Conservation (phyloP, 495 filamentous ascomycete genomes). For the Trichoderma gamsii region DNA sequence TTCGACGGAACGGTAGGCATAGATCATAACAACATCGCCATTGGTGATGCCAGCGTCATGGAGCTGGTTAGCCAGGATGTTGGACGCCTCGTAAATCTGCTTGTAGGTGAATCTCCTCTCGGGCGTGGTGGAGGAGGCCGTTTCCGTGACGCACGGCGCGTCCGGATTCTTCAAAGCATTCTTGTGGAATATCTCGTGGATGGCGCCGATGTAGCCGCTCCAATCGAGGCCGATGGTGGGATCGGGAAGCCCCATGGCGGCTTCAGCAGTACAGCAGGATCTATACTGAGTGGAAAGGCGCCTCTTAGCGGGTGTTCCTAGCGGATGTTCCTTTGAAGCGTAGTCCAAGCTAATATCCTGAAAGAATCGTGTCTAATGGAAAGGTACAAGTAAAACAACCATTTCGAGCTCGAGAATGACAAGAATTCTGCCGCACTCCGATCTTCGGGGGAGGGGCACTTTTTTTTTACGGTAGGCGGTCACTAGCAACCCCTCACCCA, state of each 20-base stretch:
- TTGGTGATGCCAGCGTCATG: slow-evolving; percentile 63
- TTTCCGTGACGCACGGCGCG: slow-evolving; percentile 77
- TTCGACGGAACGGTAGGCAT: slow-evolving; percentile 73
- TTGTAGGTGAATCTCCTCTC: slow-evolving; percentile 72
- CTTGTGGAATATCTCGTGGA: slow-evolving; percentile 69
- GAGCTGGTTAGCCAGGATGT: slow-evolving; percentile 72
- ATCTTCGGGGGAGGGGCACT: slow-evolving; percentile 1
- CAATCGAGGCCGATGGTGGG: slow-evolving; percentile 75
- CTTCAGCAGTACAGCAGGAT: neutral
- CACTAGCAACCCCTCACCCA: neutral
- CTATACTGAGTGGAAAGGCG: neutral
- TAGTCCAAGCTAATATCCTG: neutral
- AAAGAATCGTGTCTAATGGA: neutral
- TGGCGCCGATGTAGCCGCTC: slow-evolving; percentile 73
- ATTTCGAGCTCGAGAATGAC: neutral
- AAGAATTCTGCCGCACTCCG: neutral
- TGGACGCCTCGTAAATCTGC: slow-evolving; percentile 83
- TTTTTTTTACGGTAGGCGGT: neutral
- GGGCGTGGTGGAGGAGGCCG: slow-evolving; percentile 53
- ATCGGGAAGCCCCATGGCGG: slow-evolving; percentile 50
- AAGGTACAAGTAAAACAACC: neutral
- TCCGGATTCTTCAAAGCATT: slow-evolving; percentile 72
- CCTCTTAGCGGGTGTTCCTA: neutral
- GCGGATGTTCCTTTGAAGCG: neutral
- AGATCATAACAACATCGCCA: slow-evolving; percentile 93